Base-by-base conservation (phyloP, 2,329 filamentous ascomycete genomes). In the Penicillium sp. region DNA sequence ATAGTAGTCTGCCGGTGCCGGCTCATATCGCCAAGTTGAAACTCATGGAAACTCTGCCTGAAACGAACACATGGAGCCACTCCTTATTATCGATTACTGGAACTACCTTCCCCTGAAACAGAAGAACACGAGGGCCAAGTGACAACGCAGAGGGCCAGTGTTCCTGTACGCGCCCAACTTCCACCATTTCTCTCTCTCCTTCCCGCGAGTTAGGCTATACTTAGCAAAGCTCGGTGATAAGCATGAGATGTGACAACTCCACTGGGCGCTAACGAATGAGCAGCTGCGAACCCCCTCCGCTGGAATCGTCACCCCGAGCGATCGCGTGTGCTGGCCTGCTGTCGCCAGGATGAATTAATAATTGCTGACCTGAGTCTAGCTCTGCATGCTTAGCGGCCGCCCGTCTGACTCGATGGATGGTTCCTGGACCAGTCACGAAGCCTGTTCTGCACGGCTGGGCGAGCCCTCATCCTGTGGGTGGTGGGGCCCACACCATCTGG, bases 211-310 rank as follows among this genome's bases (percentile, higher is more conserved):
- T 14, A 20, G 15, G 37, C 51, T 57, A 52, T 53, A 58, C 52
- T 49, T 53, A 54, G 50, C 37, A 35, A 43, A 58, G 51, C 25
- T 57, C 41, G 49, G 54, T 49, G 52, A 66, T 63, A 59, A 66
- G 60, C 63, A 60, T 42, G 4, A 64, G 37, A 48, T 65, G 66
- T 73, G 71, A 71, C 61, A 63, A 60, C 65, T 59, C 65, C 67
- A 67, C 67, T 22, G 37, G 8, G 35, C 17, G 43, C 59, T 53
- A 56, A 63, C 71, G 58, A 72, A 71, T 69, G 25, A 62, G 31
- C 61, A 4, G 25, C 31, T 22, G 35, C 35, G n/a, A 20, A 58
- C 20, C 28, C 39, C 45, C 62, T 63, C 62, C 60, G 59, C 54
- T 42, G 28, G 37, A 55, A 22, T 42, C 59, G 63, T 63, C 62